A percentile compares a stretch with the other conserved stretches of the same genome.
Evolutionary conservation across 2,329 filamentous ascomycete genomes (phyloP).

Genomic region (Didymella exigua): DNA sequence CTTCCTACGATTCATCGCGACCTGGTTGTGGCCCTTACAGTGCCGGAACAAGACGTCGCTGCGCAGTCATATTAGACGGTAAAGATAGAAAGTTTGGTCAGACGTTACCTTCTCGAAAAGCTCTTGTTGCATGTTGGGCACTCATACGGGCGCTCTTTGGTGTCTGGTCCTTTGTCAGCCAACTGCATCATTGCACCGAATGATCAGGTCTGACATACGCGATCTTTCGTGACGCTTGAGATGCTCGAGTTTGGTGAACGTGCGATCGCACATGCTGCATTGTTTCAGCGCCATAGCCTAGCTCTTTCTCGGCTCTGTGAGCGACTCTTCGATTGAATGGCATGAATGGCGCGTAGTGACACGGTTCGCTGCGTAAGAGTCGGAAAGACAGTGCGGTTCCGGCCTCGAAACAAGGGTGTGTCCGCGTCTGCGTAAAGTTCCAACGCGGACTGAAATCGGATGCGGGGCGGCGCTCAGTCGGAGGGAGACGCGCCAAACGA

Average conservation of each 20-base stretch:
- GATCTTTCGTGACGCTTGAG: constrained; percentile 62
- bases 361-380: constrained; percentile 14
- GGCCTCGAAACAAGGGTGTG: constrained; percentile 15
- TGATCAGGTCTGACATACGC: constrained; percentile 50
- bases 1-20: constrained; percentile 45
- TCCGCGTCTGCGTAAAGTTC: constrained; percentile 14
- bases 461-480: constrained; percentile 5
- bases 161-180: constrained; percentile 51
- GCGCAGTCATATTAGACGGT: constrained; percentile 27
- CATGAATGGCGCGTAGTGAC: constrained; percentile 19
- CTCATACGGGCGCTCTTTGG: constrained; percentile 60
- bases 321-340: constrained; percentile 10
- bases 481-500: background rate
- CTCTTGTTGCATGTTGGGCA: constrained; percentile 61
- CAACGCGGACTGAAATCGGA: constrained; percentile 6
- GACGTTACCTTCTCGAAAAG: constrained; percentile 58
- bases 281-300: constrained; percentile 46
- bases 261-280: constrained; percentile 57
- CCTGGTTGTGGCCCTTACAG: constrained; percentile 57
- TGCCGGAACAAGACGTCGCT: constrained; percentile 59
- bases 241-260: constrained; percentile 62
- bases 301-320: constrained; percentile 18
- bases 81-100: constrained; percentile 17
- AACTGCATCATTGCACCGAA: background rate
- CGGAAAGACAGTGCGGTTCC: constrained; percentile 1